A percentile compares a stretch with the other conserved stretches of the same genome.
Evolutionary conservation across 805 yeast genomes (phyloP).

Genomic region (Ogataea nakhonphanomensis): DNA sequence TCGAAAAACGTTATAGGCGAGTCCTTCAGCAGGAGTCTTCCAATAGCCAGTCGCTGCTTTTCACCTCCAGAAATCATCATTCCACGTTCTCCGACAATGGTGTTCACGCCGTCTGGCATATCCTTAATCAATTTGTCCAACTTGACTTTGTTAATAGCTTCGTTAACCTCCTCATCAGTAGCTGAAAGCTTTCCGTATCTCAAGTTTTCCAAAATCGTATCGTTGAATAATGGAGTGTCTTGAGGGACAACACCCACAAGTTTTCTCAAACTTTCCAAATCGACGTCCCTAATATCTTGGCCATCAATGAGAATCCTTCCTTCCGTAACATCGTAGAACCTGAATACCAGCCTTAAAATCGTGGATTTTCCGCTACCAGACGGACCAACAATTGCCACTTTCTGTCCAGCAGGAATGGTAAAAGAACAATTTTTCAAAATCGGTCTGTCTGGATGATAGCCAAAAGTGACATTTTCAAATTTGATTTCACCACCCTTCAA

Average conservation of each 20-base stretch:
- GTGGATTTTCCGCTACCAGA: conserved; percentile 97
- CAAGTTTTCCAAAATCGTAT: conserved; percentile 81
- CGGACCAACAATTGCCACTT: conserved; percentile 94
- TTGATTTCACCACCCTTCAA: conserved; percentile 71
- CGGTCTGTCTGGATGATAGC: conserved; percentile 86
- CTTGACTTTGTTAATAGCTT: conserved; percentile 67
- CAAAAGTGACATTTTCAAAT: conserved; percentile 90
- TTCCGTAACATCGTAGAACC: conserved; percentile 79
- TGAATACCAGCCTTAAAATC: conserved; percentile 71
- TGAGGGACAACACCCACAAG: conserved; percentile 94
- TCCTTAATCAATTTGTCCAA: conserved; percentile 58
- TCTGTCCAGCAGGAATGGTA: conserved; percentile 83
- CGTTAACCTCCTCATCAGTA: conserved; percentile 62
- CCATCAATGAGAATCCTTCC: conserved; percentile 87
- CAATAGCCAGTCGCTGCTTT: conserved; percentile 91
- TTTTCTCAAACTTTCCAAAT: conserved; percentile 68
- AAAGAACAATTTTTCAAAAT: conserved; percentile 79
- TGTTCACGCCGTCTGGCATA: conserved; percentile 79
- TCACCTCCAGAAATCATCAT: conserved; percentile 99
- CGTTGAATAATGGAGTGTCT: conserved; percentile 94
- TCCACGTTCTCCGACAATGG: conserved; percentile 96
- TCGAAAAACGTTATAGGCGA: conserved; percentile 93
- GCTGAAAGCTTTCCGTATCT: conserved; percentile 80
- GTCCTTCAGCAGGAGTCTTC: conserved; percentile 79
- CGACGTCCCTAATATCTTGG: conserved; percentile 74